phyloP scores from a whole-genome alignment of 2,329 filamentous ascomycete genomes.

The Zasmidium angulare region DNA sequence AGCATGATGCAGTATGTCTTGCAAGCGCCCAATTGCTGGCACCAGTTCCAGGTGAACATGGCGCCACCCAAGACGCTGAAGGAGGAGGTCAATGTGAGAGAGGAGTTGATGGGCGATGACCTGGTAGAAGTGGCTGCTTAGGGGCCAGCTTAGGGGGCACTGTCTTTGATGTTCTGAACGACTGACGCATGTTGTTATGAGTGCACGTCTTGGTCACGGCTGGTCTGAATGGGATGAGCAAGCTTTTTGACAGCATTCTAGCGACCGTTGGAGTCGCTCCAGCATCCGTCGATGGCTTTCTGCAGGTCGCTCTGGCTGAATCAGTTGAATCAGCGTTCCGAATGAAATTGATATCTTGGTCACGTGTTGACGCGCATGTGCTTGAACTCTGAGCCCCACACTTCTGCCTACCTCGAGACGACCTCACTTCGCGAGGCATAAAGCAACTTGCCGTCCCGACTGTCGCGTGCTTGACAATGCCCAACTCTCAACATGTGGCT shows the following conservation, averaged over 20 bases:
- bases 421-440: not conserved
- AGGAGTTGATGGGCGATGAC: conserved; percentile 13
- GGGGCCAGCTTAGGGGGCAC: not conserved
- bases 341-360: not conserved
- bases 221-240: not conserved
- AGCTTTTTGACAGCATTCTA: not conserved
- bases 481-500: conserved; percentile 48
- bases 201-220: not conserved
- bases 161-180: not conserved
- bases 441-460: not conserved
- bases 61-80: conserved; percentile 32
- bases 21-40: conserved; percentile 74
- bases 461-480: not conserved
- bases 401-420: not conserved
- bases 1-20: conserved; percentile 90
- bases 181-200: not conserved
- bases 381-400: not conserved
- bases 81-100: conserved; percentile 20
- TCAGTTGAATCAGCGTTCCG: too few relatives aligned
- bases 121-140: not conserved
- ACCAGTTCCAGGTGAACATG: conserved; percentile 57
- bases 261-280: not conserved
- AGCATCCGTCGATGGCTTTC: not conserved
- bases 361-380: not conserved
- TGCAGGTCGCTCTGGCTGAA: too few relatives aligned